These are phyloP conservation scores for Macrolepiota albuminosa DNA, from an alignment of 768 basidiomycete species.

Conservation along the genomic window DNA sequence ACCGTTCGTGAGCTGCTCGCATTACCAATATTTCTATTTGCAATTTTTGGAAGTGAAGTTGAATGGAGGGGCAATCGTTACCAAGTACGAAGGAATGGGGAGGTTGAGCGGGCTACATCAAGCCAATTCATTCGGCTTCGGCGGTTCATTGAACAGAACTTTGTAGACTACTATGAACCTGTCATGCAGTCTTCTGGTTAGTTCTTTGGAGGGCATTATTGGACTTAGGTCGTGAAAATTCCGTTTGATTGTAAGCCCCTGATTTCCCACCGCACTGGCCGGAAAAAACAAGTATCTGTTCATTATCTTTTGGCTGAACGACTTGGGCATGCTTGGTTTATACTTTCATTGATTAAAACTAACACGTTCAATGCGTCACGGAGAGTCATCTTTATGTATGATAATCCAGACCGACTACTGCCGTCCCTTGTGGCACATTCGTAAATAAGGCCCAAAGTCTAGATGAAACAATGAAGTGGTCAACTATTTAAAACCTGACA, in stretches of 20 bases:
- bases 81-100: conserved; percentile 68
- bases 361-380: neutral
- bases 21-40: conserved; percentile 83
- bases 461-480: neutral
- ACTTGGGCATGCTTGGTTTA: too few species aligned
- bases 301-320: too few species aligned
- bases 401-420: neutral
- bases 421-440: neutral
- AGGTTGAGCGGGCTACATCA: conserved; percentile 37
- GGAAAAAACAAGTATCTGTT: too few species aligned
- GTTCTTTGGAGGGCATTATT: neutral
- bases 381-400: neutral
- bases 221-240: neutral
- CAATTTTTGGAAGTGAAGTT: conserved; percentile 77
- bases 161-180: conserved; percentile 28
- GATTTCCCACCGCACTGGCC: neutral
- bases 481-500: neutral
- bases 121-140: conserved; percentile 21
- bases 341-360: too few species aligned
- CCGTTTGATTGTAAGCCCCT: neutral
- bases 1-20: conserved; percentile 72
- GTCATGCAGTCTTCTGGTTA: neutral
- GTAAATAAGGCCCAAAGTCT: neutral
- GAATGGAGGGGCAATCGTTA: conserved; percentile 86
- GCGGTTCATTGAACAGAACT: conserved; percentile 18